These are phyloP conservation scores for Clitoria ternatea DNA, from an alignment of 306 rosid species.

Conservation along the genomic window DNA sequence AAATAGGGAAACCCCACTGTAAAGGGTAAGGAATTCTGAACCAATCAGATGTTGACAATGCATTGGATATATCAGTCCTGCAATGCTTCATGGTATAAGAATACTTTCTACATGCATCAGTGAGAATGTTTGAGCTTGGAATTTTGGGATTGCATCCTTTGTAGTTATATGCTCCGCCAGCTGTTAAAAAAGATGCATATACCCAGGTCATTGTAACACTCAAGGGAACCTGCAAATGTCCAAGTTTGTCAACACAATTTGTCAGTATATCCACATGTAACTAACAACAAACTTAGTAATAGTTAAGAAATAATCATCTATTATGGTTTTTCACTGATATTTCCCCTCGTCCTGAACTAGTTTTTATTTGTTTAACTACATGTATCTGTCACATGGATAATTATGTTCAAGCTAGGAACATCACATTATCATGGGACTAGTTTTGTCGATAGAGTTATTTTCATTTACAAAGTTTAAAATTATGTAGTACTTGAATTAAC, in stretches of 20 bases:
- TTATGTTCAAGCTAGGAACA: too few relatives aligned
- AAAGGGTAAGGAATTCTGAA: slow-evolving; percentile 75
- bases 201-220: slow-evolving; percentile 63
- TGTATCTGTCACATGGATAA: too few relatives aligned
- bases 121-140: slow-evolving; percentile 76
- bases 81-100: slow-evolving; percentile 74
- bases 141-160: slow-evolving; percentile 66
- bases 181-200: slow-evolving; percentile 75
- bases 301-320: background rate
- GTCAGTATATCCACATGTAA: slow-evolving; percentile 10
- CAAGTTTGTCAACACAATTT: slow-evolving; percentile 7
- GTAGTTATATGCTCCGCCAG: slow-evolving; percentile 75
- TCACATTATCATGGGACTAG: too few relatives aligned
- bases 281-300: background rate
- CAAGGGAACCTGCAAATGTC: slow-evolving; percentile 63
- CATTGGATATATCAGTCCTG: slow-evolving; percentile 77
- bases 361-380: too few relatives aligned
- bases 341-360: too few relatives aligned
- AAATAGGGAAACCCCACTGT: slow-evolving; percentile 82
- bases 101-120: slow-evolving; percentile 68
- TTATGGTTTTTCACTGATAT: too few relatives aligned
- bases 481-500: too few relatives aligned
- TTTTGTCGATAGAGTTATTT: too few relatives aligned
- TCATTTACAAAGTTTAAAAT: too few relatives aligned
- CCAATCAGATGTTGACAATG: slow-evolving; percentile 71